A percentile compares a stretch with the other conserved stretches of the same genome.
Evolutionary conservation across 1,284 basidiomycete genomes (phyloP).

Genomic region (Ganoderma lingzhi): DNA sequence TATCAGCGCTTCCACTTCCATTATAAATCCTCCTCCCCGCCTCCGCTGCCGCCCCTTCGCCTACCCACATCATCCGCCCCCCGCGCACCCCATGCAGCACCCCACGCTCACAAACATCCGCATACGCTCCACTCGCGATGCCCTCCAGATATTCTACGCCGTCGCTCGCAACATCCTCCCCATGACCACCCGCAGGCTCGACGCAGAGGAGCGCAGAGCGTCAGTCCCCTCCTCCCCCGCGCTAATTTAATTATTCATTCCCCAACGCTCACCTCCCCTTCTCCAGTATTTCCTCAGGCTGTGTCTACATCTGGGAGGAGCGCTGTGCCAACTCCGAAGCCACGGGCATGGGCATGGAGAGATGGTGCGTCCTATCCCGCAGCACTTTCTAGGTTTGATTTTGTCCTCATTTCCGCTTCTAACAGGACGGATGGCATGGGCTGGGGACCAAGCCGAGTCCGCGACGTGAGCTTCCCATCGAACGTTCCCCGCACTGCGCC

Average conservation of each 20-base stretch:
- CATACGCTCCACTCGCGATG: slow-evolving; percentile 80
- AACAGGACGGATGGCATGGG: slow-evolving; percentile 83
- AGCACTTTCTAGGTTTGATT: slow-evolving; percentile 2
- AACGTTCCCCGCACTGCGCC: not conserved
- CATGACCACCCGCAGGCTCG: slow-evolving; percentile 79
- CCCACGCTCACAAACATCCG: slow-evolving; percentile 78
- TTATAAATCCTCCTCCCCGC: slow-evolving; percentile 33
- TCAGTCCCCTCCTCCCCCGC: slow-evolving; percentile 19
- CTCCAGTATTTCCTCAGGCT: slow-evolving; percentile 56
- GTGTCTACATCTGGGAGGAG: slow-evolving; percentile 88
- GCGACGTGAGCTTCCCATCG: slow-evolving; percentile 61
- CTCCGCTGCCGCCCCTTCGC: slow-evolving; percentile 31
- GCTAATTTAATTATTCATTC: not conserved
- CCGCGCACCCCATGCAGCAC: slow-evolving; percentile 53
- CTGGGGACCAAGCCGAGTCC: slow-evolving; percentile 81
- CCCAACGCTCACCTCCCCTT: not conserved
- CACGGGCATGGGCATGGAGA: slow-evolving; percentile 82
- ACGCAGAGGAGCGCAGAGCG: slow-evolving; percentile 68
- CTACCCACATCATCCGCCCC: slow-evolving; percentile 24
- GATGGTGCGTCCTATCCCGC: slow-evolving; percentile 57
- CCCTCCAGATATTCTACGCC: slow-evolving; percentile 79
- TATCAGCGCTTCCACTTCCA: slow-evolving; percentile 30
- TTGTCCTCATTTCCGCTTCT: slow-evolving; percentile 7
- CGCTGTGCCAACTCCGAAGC: slow-evolving; percentile 79
- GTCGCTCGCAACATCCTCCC: slow-evolving; percentile 73